These are phyloP conservation scores for Sporothrix schenckii DNA, from an alignment of 2,329 filamentous ascomycete species.

Conservation along the genomic window DNA sequence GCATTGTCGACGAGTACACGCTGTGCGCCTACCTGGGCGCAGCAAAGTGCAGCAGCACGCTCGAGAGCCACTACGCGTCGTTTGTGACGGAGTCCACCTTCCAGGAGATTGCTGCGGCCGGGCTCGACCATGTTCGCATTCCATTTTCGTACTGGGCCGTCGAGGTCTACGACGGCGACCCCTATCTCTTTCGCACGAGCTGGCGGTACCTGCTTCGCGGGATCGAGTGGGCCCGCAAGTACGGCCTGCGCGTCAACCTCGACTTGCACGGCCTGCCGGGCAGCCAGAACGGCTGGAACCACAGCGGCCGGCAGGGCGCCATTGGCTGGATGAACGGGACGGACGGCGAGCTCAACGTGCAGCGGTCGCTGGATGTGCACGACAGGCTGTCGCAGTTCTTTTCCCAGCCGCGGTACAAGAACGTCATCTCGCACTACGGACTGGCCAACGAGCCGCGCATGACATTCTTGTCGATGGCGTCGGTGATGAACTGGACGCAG, in stretches of 20 bases:
- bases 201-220: slow-evolving; percentile 92
- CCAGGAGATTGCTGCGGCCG: slow-evolving; percentile 78
- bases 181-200: slow-evolving; percentile 81
- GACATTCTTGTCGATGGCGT: slow-evolving; percentile 66
- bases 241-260: slow-evolving; percentile 88
- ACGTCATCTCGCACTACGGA: slow-evolving; percentile 90
- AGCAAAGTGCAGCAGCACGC: slow-evolving; percentile 61
- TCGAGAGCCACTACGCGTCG: slow-evolving; percentile 90
- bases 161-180: slow-evolving; percentile 78
- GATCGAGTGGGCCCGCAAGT: slow-evolving; percentile 91
- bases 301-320: slow-evolving; percentile 78
- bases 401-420: slow-evolving; percentile 87
- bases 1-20: slow-evolving; percentile 87
- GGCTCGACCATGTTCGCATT: slow-evolving; percentile 95
- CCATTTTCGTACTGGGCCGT: slow-evolving; percentile 96
- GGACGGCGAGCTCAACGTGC: slow-evolving; percentile 73
- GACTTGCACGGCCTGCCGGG: slow-evolving; percentile 91
- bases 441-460: slow-evolving; percentile 94
- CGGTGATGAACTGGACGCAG: slow-evolving; percentile 79
- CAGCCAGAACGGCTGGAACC: slow-evolving; percentile 97
- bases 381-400: slow-evolving; percentile 89
- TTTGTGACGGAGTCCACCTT: slow-evolving; percentile 88
- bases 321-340: slow-evolving; percentile 94
- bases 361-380: slow-evolving; percentile 85
- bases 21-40: slow-evolving; percentile 71